A percentile compares a stretch with the other conserved stretches of the same genome.
These are phyloP conservation scores for Solanum sejunctum DNA, from an alignment of 257 asterid genomes.

Conservation along the genomic window DNA sequence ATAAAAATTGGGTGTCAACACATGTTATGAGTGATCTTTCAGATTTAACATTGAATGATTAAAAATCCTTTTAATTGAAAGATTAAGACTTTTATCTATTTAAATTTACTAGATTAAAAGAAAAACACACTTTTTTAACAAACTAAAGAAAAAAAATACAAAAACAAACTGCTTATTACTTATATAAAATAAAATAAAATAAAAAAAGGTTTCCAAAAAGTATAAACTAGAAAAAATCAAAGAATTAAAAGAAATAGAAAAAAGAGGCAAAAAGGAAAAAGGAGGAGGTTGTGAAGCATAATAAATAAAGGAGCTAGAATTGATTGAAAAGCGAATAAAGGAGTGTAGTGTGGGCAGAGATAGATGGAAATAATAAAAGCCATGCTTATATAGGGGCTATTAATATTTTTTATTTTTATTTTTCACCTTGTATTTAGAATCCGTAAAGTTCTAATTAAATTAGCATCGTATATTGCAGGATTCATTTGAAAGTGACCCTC, in stretches of 20 bases:
- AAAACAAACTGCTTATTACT: not conserved
- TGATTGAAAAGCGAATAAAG: not conserved
- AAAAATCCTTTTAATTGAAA: too few relatives aligned
- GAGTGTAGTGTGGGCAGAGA: not conserved
- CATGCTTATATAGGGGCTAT: not conserved
- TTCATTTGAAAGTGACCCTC: too few relatives aligned
- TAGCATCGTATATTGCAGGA: too few relatives aligned
- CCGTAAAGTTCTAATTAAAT: too few relatives aligned
- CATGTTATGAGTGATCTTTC: not conserved
- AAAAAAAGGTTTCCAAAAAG: not conserved
- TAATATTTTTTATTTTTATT: not conserved
- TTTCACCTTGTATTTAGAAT: too few relatives aligned
- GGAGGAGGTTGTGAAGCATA: not conserved
- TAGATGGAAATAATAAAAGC: conserved; percentile 5
- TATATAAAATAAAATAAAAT: too few relatives aligned
- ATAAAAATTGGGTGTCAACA: too few relatives aligned
- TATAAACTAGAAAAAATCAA: not conserved
- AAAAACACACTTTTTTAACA: not conserved
- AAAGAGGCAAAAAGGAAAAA: not conserved
- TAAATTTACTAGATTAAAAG: too few relatives aligned
- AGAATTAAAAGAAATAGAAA: not conserved
- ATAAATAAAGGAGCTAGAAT: not conserved
- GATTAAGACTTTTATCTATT: too few relatives aligned
- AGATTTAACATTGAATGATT: too few relatives aligned
- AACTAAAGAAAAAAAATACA: too few relatives aligned